These are phyloP conservation scores for Plasmodium yoelii DNA, from an alignment of 169 alveolate genomes.

Conservation along the genomic window DNA sequence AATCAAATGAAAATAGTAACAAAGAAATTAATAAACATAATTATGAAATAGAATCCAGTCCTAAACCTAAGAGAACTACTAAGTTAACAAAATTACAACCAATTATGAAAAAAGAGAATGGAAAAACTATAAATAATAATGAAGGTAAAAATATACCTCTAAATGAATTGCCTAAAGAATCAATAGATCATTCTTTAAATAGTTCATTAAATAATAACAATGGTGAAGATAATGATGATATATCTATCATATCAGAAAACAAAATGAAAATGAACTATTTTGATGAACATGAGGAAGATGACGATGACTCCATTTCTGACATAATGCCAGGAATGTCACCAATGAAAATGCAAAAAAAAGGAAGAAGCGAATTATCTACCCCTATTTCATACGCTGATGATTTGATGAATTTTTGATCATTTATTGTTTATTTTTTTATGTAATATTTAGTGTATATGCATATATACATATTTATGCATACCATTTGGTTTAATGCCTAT, in stretches of 20 bases:
- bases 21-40: neutral
- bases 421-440: too few relatives aligned
- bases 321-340: slow-evolving; percentile 75
- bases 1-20: neutral
- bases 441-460: neutral
- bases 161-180: slow-evolving; percentile 11
- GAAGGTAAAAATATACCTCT: slow-evolving; percentile 5
- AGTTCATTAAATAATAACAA: slow-evolving; percentile 47
- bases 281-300: slow-evolving; percentile 39
- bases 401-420: slow-evolving; percentile 46
- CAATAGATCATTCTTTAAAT: slow-evolving; percentile 37
- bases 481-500: too few relatives aligned
- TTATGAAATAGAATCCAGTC: slow-evolving; percentile 63
- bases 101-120: slow-evolving; percentile 13
- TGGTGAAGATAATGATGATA: slow-evolving; percentile 54
- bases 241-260: slow-evolving; percentile 58
- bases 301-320: slow-evolving; percentile 64
- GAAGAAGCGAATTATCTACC: slow-evolving; percentile 60
- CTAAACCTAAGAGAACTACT: slow-evolving; percentile 48
- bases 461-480: neutral
- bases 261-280: slow-evolving; percentile 40
- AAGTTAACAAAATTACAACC: slow-evolving; percentile 9
- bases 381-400: slow-evolving; percentile 77
- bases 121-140: slow-evolving; percentile 1
- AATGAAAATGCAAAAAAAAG: slow-evolving; percentile 25